These are phyloP conservation scores for Colletotrichum lupini DNA, from an alignment of 2,329 filamentous ascomycete genomes.

Conservation along the genomic window DNA sequence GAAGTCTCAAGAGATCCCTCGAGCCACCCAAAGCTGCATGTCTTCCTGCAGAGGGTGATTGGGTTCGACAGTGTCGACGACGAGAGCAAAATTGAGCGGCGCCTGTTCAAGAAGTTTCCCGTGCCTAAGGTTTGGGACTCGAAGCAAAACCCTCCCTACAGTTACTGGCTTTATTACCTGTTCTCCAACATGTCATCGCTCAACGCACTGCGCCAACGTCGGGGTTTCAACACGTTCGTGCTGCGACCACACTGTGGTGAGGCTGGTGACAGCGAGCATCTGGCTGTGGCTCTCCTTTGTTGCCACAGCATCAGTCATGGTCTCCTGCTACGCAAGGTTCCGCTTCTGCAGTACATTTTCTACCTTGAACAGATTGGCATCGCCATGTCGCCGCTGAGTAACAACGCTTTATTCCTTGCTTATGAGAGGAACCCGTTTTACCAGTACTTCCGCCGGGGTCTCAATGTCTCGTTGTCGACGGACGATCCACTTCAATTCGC, in stretches of 20 bases:
- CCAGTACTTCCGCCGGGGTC: conserved; percentile 91
- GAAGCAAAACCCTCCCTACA: conserved; percentile 96
- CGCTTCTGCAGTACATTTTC: conserved; percentile 94
- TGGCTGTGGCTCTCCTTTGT: conserved; percentile 90
- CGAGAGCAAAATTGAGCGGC: conserved; percentile 94
- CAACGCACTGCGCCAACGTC: conserved; percentile 89
- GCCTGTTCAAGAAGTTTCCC: conserved; percentile 95
- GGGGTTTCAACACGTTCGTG: conserved; percentile 95
- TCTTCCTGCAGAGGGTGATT: conserved; percentile 94
- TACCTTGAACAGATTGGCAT: conserved; percentile 98
- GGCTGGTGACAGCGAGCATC: conserved; percentile 94
- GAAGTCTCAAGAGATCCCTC: conserved; percentile 90
- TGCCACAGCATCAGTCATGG: conserved; percentile 98
- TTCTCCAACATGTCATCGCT: conserved; percentile 94
- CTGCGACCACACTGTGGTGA: conserved; percentile 96
- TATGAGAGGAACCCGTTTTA: conserved; percentile 98
- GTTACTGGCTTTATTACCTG: conserved; percentile 98
- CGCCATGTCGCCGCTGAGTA: conserved; percentile 98
- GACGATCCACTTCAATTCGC: conserved; percentile 98
- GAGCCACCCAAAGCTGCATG: conserved; percentile 90
- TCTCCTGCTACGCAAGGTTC: conserved; percentile 90
- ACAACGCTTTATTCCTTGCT: conserved; percentile 95
- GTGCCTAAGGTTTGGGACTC: conserved; percentile 89
- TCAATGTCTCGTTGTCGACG: conserved; percentile 96
- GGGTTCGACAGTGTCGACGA: conserved; percentile 98